Base-by-base conservation (phyloP, 495 filamentous ascomycete species). In the Massariosphaeria phaeospora region DNA sequence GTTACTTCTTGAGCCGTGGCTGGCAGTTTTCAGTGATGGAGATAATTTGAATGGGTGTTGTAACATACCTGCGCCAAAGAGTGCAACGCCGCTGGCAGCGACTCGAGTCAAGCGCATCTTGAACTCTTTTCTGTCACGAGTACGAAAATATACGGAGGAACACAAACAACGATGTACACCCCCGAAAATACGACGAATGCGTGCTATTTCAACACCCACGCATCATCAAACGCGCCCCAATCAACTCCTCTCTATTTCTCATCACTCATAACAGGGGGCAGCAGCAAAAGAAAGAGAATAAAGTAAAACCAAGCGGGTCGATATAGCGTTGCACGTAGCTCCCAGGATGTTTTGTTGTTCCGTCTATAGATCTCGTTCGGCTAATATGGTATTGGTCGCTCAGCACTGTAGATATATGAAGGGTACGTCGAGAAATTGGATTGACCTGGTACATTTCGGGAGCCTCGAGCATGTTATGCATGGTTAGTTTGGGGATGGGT, bases 371-470 rank as follows among this genome's bases (percentile, higher is more conserved):
- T 38, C 34, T 38, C 34, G 4, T 13, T 38, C 34, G 34, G 34
- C 34, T 38, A 38, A 38, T 38, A 17, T 38, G 34, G n/a, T 17
- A 38, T 38, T 38, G n/a, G n/a, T n/a, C n/a, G n/a, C n/a, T n/a
- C n/a, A n/a, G n/a, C n/a, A n/a, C n/a, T n/a, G n/a, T n/a, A n/a
- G n/a, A n/a, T n/a, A n/a, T n/a, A n/a, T n/a, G n/a, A n/a, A n/a
- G n/a, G n/a, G n/a, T n/a, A n/a, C n/a, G n/a, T n/a, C n/a, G n/a
- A n/a, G n/a, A n/a, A n/a, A n/a, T n/a, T n/a, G n/a, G n/a, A n/a
- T n/a, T n/a, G n/a, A n/a, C n/a, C n/a, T n/a, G n/a, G n/a, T n/a
- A n/a, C n/a, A n/a, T n/a, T n/a, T n/a, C n/a, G n/a, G n/a, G n/a
- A n/a, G n/a, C n/a, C n/a, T n/a, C n/a, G n/a, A n/a, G n/a, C n/a